Percentiles rank a stretch among this genome's conserved stretches.
Conservation (phyloP, 306 rosid species). For the Trifolium subterraneum region DNA sequence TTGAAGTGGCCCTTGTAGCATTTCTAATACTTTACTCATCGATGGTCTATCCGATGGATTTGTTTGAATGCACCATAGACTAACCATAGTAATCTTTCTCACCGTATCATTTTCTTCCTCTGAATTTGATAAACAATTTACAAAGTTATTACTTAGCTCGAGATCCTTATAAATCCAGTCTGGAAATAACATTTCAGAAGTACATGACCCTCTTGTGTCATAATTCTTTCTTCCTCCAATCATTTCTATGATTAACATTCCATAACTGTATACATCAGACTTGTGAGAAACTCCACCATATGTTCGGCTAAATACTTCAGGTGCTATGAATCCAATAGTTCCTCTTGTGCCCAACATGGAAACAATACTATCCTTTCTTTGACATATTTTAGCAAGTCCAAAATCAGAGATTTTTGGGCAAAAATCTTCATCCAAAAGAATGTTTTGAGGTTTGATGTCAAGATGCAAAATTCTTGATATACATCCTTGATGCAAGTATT, state of each 20-base stretch:
- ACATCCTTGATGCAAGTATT: slow-evolving; percentile 46
- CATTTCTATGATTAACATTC: slow-evolving; percentile 34
- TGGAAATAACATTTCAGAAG: neutral
- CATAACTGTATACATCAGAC: slow-evolving; percentile 12
- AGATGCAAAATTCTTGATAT: neutral
- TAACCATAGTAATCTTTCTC: neutral
- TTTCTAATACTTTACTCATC: slow-evolving; percentile 3
- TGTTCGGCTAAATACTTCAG: neutral
- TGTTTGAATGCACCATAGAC: slow-evolving; percentile 13
- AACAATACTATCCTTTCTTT: slow-evolving; percentile 42
- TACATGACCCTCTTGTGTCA: neutral
- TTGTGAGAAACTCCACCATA: slow-evolving; percentile 10
- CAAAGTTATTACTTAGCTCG: neutral
- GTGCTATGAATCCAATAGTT: slow-evolving; percentile 4
- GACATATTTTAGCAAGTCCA: slow-evolving; percentile 43
- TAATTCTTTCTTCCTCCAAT: slow-evolving; percentile 45
- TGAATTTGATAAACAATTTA: neutral
- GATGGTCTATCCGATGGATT: neutral
- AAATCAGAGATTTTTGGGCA: slow-evolving; percentile 44
- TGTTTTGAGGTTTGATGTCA: slow-evolving; percentile 22
- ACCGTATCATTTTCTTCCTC: neutral
- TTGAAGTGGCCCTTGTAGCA: slow-evolving; percentile 17
- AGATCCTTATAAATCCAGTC: neutral
- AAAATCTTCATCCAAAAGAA: slow-evolving; percentile 20
- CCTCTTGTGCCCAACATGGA: slow-evolving; percentile 27